Percentiles rank a stretch among this genome's conserved stretches.
phyloP scores from a whole-genome alignment of 768 basidiomycete genomes.

The Coprinellus micaceus region DNA sequence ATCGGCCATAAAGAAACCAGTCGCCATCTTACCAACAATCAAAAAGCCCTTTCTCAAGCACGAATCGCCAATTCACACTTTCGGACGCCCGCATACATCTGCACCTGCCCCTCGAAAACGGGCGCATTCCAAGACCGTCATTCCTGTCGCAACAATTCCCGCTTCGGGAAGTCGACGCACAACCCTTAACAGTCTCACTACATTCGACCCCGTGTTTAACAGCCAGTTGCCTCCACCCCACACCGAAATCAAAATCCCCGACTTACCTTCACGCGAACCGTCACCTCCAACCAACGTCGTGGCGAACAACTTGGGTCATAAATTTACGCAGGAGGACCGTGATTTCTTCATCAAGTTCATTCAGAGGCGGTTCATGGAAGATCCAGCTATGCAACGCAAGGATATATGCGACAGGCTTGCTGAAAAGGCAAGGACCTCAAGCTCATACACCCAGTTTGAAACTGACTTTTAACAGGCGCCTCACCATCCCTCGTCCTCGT shows the following conservation, averaged over 20 bases:
- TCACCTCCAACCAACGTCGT: constrained; percentile 56
- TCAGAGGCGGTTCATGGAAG: constrained; percentile 53
- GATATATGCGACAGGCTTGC: constrained; percentile 54
- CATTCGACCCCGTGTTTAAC: constrained; percentile 44
- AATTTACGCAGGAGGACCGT: constrained; percentile 63
- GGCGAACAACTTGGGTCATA: constrained; percentile 49
- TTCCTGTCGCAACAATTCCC: constrained; percentile 4
- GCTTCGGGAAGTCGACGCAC: constrained; percentile 31
- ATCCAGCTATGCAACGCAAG: constrained; percentile 49
- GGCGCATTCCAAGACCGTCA: background rate
- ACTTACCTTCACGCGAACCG: constrained; percentile 66
- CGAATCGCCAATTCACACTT: too few species aligned
- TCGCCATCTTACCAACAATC: constrained; percentile 9
- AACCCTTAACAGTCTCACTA: constrained; percentile 62
- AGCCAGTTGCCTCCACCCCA: constrained; percentile 57
- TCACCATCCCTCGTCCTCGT: constrained; percentile 59
- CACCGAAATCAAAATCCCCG: constrained; percentile 54
- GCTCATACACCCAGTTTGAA: background rate
- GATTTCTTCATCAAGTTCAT: constrained; percentile 66
- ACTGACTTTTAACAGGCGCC: constrained; percentile 43
- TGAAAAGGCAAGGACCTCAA: constrained; percentile 43
- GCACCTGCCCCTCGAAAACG: constrained; percentile 2
- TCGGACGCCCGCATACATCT: constrained; percentile 1
- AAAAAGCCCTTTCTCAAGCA: background rate
- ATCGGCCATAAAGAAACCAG: constrained; percentile 17